Percentiles rank a stretch among this genome's conserved stretches.
Evolutionary conservation across 805 yeast species (phyloP).

Genomic region (Zygoascus bituminiphila): DNA sequence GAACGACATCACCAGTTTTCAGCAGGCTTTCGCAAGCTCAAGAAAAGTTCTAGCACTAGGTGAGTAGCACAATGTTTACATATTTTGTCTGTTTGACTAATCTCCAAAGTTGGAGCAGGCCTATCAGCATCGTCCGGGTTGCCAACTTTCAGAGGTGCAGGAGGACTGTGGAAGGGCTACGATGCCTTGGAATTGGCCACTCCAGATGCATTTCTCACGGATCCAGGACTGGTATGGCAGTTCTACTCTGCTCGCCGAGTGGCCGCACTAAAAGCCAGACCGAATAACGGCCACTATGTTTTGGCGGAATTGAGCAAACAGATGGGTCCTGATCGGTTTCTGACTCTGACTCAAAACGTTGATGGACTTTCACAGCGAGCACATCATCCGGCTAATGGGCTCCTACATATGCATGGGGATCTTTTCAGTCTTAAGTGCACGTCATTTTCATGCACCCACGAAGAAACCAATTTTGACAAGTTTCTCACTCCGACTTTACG

Average conservation of each 20-base stretch:
- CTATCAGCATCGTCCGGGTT: slow-evolving; percentile 71
- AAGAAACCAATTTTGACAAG: slow-evolving; percentile 39
- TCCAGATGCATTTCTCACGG: slow-evolving; percentile 77
- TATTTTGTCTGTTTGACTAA: not conserved
- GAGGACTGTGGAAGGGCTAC: slow-evolving; percentile 70
- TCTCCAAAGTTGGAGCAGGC: slow-evolving; percentile 66
- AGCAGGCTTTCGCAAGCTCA: slow-evolving; percentile 26
- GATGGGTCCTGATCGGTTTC: slow-evolving; percentile 33
- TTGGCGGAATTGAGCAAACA: slow-evolving; percentile 52
- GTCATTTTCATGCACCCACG: slow-evolving; percentile 58
- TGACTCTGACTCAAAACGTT: slow-evolving; percentile 76
- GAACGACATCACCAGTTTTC: slow-evolving; percentile 19
- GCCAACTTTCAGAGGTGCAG: slow-evolving; percentile 62
- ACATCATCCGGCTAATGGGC: slow-evolving; percentile 43
- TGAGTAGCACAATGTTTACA: slow-evolving; percentile 5
- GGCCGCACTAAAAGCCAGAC: slow-evolving; percentile 56
- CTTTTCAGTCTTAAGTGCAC: slow-evolving; percentile 70
- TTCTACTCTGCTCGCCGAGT: slow-evolving; percentile 66
- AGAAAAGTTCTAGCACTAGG: slow-evolving; percentile 30
- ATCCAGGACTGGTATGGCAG: slow-evolving; percentile 88
- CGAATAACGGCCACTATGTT: slow-evolving; percentile 68
- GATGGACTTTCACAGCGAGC: slow-evolving; percentile 69
- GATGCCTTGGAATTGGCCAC: slow-evolving; percentile 81
- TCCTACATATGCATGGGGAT: slow-evolving; percentile 73
- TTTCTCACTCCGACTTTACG: slow-evolving; percentile 37